Percentiles rank a stretch among this genome's conserved stretches.
phyloP scores from a whole-genome alignment of 768 basidiomycete genomes.

The Rhodotorula kratochvilovae region DNA sequence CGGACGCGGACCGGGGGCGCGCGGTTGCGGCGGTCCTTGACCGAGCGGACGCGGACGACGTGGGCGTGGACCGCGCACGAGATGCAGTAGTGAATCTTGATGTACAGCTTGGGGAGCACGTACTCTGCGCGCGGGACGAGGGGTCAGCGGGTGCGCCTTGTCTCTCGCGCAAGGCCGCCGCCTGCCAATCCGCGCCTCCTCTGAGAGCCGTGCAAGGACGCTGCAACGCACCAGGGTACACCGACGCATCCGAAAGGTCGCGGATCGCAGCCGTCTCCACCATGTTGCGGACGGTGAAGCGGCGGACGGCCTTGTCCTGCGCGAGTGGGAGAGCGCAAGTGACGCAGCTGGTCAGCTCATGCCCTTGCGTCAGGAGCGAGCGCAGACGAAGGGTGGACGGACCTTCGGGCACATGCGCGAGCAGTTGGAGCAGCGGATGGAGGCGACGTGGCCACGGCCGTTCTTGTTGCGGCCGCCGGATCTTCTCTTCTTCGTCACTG shows the following conservation, averaged over 20 bases:
- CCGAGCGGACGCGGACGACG: conserved; percentile 96
- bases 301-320: conserved; percentile 89
- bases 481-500: conserved; percentile 97
- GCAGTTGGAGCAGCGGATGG: conserved; percentile 99
- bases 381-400: background rate
- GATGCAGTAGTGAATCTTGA: conserved; percentile 98
- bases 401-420: conserved; percentile 80
- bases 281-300: conserved; percentile 99
- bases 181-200: rapidly evolving
- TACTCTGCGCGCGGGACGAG: conserved; percentile 61
- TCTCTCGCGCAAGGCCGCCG: background rate
- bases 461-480: conserved; percentile 99
- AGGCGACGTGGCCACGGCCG: conserved; percentile 90
- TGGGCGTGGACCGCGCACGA: conserved; percentile 99
- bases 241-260: conserved; percentile 92
- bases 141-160: background rate
- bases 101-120: conserved; percentile 91
- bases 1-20: conserved; percentile 86
- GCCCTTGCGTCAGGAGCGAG: rapidly evolving
- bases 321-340: background rate
- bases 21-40: conserved; percentile 93
- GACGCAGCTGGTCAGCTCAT: background rate
- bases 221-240: conserved; percentile 58
- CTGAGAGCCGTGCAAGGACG: background rate
- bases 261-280: conserved; percentile 97